Base-by-base conservation (phyloP, 805 yeast genomes). In the Grigorovia jiainica region DNA sequence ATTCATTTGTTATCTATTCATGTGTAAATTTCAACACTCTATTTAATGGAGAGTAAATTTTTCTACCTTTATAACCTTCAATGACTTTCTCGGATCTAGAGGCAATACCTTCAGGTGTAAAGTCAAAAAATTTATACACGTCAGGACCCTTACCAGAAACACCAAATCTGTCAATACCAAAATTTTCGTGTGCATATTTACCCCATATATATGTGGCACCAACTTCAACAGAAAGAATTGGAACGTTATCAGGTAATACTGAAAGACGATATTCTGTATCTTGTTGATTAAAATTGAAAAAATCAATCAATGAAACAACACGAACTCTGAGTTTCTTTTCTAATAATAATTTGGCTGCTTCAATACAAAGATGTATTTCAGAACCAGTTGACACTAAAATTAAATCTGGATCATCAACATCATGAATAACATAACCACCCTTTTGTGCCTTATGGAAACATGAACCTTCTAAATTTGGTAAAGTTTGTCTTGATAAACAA, bases 131-230 rank as follows among this genome's bases (percentile, higher is more conserved):
- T 67, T 85, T 77, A 81, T 79, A 92, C 48, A 90, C 75, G 49
- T 83, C 86, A 44, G 69, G 67, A 62, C 82, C 92, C 65, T 85
- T 83, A 65, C 95, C 98, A 47, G 97, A 87, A 48, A 87, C 92
- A 76, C 98, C 98, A 64, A 92, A 92, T 72, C 86, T 79, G 78
- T 87, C 79, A 61, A 92, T 73, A 70, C 97, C 96, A 59, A 90
- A 86, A 67, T 87, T 95, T 73, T 84, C 92, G 72, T 92, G 98
- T 45, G 97, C 78, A 74, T 87, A 92, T 68, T 80, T 84, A 57
- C 81, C 72, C 98, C 98, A 92, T 44, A 96, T 96, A 56, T 75
- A 71, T 41, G 95, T 79, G 43, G 95, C 67, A 78, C 87, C 73
- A 41, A 87, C 97, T 78, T 92, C 98, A 51, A 90, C 85, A 43